These are phyloP conservation scores for Arxiozyma telluris DNA, from an alignment of 1,139 yeast species.

Conservation along the genomic window DNA sequence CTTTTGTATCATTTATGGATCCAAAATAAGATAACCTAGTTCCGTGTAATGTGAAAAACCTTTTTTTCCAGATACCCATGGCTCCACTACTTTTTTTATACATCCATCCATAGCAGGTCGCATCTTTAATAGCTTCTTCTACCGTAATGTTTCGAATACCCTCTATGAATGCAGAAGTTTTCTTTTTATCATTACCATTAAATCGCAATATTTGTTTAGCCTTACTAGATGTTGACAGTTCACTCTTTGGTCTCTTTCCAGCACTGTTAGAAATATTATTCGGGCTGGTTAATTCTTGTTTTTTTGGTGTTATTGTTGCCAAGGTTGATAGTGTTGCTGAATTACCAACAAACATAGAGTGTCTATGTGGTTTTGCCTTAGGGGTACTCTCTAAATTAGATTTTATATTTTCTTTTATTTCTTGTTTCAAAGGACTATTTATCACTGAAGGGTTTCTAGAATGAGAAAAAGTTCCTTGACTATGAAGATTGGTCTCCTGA, in stretches of 20 bases:
- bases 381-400: slow-evolving; percentile 1
- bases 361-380: slow-evolving; percentile 2
- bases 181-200: slow-evolving; percentile 33
- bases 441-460: slow-evolving; percentile 10
- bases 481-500: neutral
- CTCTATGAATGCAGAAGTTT: slow-evolving; percentile 88
- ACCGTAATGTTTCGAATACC: slow-evolving; percentile 79
- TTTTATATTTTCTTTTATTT: slow-evolving; percentile 1
- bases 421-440: slow-evolving; percentile 8
- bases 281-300: neutral
- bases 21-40: slow-evolving; percentile 85
- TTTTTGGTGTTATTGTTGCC: neutral
- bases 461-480: slow-evolving; percentile 5
- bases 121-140: slow-evolving; percentile 62
- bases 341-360: slow-evolving; percentile 2
- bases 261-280: neutral
- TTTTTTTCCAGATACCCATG: slow-evolving; percentile 78
- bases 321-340: neutral
- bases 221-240: neutral
- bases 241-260: slow-evolving; percentile 1
- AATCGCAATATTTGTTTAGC: slow-evolving; percentile 1
- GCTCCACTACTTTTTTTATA: slow-evolving; percentile 79
- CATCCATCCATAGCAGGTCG: slow-evolving; percentile 91
- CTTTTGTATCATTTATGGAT: slow-evolving; percentile 64
- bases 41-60: slow-evolving; percentile 86